Percentiles rank a stretch among this genome's conserved stretches.
phyloP scores from a whole-genome alignment of 805 yeast genomes.

The Candida vaughaniae region DNA sequence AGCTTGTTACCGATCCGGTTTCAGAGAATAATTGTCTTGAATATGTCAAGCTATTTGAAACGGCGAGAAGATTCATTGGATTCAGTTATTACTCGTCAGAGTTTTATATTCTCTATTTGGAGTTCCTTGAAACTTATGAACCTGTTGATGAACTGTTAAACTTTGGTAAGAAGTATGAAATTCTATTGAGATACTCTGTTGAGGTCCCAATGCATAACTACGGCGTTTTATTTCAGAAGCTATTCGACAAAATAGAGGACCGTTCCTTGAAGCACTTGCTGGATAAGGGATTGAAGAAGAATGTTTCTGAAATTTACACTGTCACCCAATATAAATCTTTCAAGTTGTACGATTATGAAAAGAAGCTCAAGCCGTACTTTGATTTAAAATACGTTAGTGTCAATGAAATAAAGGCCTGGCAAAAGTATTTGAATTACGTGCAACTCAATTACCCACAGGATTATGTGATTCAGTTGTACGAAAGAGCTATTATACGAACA shows the following conservation, averaged over 20 bases:
- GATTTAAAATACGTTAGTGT: slow-evolving; percentile 29
- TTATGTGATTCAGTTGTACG: slow-evolving; percentile 36
- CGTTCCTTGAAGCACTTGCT: slow-evolving; percentile 14
- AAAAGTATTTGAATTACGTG: slow-evolving; percentile 52
- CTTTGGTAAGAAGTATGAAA: slow-evolving; percentile 33
- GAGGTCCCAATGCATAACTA: slow-evolving; percentile 60
- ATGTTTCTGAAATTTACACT: slow-evolving; percentile 52
- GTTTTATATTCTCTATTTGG: slow-evolving; percentile 51
- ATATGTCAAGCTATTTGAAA: slow-evolving; percentile 37
- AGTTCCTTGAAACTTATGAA: slow-evolving; percentile 36
- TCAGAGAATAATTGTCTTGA: slow-evolving; percentile 20
- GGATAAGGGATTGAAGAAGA: slow-evolving; percentile 42
- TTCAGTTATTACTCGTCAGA: slow-evolving; percentile 49
- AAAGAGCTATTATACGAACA: slow-evolving; percentile 47
- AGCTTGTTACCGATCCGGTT: slow-evolving; percentile 27
- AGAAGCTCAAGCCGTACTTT: slow-evolving; percentile 38
- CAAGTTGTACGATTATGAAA: slow-evolving; percentile 52
- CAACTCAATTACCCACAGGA: slow-evolving; percentile 37
- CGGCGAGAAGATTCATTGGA: slow-evolving; percentile 51
- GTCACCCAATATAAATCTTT: slow-evolving; percentile 53
- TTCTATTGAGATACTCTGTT: slow-evolving; percentile 46
- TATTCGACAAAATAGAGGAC: slow-evolving; percentile 22
- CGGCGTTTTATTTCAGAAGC: slow-evolving; percentile 43
- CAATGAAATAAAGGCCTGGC: slow-evolving; percentile 60
- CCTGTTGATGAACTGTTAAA: slow-evolving; percentile 18